Evolutionary conservation across 1,139 yeast species (phyloP), one percentile per base, ranked within the genome.

Genomic region (Candida frijolesensis): DNA sequence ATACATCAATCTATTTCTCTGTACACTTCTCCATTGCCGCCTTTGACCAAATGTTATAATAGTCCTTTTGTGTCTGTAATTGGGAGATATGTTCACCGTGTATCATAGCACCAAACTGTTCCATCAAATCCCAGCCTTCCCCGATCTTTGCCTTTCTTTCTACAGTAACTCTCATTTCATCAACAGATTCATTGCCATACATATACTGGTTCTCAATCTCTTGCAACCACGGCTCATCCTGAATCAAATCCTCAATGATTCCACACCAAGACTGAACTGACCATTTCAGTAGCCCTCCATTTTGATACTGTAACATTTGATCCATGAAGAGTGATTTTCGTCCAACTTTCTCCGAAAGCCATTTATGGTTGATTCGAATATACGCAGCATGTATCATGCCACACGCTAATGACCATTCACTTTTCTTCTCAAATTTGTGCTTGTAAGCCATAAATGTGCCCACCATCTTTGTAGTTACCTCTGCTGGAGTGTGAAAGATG

Each of bases 391-490:
- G 74, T 0, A 85, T 73, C 54, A 86, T 63, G 0, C 91, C 92
- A 62, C 89, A 84, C 1, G 86, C 81, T 29, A 86, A 64, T 14
- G 84, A 81, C 89, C 91, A 86, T 42, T 85, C 86, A 51, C 79
- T 82, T 45, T 79, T 79, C 55, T 73, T 76, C 15, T 61, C 58
- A 47, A 85, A 78, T 56, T 82, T 80, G 45, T 78, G 76, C 41
- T 78, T 74, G 56, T 82, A 82, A 2, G 71, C 66, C 37, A 74
- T 67, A 56, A 79, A 85, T 0, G 84, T 78, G 37, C 75, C 76
- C 11, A 85, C 56, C 52, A 87, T 71, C 40, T 71, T 66, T 30
- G 73, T 71, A 0, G 89, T 80, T 5, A 80, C 68, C 0, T 74
- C 71, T 12, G 76, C 70, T 0, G 89, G 89, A 30, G 86, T 71